Conservation (phyloP, 2,329 filamentous ascomycete species). For the Cytospora piceicola region DNA sequence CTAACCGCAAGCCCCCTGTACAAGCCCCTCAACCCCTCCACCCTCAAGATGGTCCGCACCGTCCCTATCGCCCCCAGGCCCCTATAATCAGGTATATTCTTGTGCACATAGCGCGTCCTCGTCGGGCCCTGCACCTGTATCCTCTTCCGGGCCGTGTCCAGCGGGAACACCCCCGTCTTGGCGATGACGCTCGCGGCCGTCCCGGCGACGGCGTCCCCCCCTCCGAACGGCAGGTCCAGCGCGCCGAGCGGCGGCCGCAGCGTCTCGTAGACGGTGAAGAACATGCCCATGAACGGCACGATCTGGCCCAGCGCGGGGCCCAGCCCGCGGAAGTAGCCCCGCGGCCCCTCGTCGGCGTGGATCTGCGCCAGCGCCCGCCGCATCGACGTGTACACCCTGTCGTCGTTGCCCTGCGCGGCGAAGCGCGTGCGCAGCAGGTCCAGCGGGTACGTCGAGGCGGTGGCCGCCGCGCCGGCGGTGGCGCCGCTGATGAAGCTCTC, state of each 20-base stretch:
- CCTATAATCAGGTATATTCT: slow-evolving; percentile 84
- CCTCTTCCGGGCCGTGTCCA: slow-evolving; percentile 90
- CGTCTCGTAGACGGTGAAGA: slow-evolving; percentile 88
- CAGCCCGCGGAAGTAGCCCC: slow-evolving; percentile 87
- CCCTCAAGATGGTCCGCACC: slow-evolving; percentile 67
- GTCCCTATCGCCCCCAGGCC: slow-evolving; percentile 65
- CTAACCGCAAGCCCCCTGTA: slow-evolving; percentile 90
- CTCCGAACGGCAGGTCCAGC: slow-evolving; percentile 68
- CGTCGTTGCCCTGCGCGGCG: slow-evolving; percentile 80
- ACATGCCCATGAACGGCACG: slow-evolving; percentile 94
- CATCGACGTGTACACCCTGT: slow-evolving; percentile 78
- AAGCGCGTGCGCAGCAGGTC: slow-evolving; percentile 93
- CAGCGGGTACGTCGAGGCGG: slow-evolving; percentile 84
- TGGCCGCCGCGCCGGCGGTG: slow-evolving; percentile 79
- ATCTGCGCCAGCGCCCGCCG: slow-evolving; percentile 73
- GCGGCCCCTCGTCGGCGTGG: slow-evolving; percentile 69
- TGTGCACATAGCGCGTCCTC: slow-evolving; percentile 75
- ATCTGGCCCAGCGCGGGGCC: slow-evolving; percentile 84
- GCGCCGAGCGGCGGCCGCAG: slow-evolving; percentile 63
- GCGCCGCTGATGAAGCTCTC: slow-evolving; percentile 87
- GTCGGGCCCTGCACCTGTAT: slow-evolving; percentile 95
- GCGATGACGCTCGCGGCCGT: slow-evolving; percentile 77
- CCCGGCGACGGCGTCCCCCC: slow-evolving; percentile 82
- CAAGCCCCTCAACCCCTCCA: slow-evolving; percentile 77
- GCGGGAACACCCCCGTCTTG: slow-evolving; percentile 89